phyloP scores from a whole-genome alignment of 306 rosid species.

The Fragaria ananassa region DNA sequence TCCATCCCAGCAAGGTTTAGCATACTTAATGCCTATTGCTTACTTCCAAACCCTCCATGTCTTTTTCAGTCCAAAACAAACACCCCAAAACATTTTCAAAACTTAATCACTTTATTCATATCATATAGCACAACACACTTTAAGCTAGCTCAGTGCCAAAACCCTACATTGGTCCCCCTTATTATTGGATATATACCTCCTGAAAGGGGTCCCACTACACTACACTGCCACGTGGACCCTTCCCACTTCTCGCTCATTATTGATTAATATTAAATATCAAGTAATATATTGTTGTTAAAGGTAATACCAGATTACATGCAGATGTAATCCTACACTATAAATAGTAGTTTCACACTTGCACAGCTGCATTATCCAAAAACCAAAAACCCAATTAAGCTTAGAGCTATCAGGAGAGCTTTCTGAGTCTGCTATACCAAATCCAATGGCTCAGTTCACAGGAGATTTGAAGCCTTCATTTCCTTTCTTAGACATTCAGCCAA shows the following conservation, averaged over 20 bases:
- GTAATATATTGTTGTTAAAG: not conserved
- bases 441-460: conserved; percentile 72
- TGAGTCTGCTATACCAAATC: conserved; percentile 8
- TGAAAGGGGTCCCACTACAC: conserved; percentile 49
- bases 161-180: conserved; percentile 35
- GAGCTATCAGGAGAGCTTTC: conserved; percentile 14
- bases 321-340: conserved; percentile 45
- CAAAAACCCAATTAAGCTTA: conserved; percentile 22
- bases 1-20: not conserved
- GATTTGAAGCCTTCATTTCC: conserved; percentile 60
- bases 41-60: not conserved
- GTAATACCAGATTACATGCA: conserved; percentile 6
- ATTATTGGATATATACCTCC: conserved; percentile 46
- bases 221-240: conserved; percentile 67
- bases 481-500: conserved; percentile 56
- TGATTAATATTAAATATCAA: not conserved
- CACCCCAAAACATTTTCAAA: not conserved
- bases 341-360: conserved; percentile 26
- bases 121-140: not conserved
- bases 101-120: not conserved
- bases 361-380: conserved; percentile 44
- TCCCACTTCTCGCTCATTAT: conserved; percentile 25
- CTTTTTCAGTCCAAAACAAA: not conserved
- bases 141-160: conserved; percentile 3
- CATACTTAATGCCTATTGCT: not conserved